Evolutionary conservation across 2,329 filamentous ascomycete genomes (phyloP), one percentile per base, ranked within the genome.

Genomic region (Calonectria pseudoreteaudii): DNA sequence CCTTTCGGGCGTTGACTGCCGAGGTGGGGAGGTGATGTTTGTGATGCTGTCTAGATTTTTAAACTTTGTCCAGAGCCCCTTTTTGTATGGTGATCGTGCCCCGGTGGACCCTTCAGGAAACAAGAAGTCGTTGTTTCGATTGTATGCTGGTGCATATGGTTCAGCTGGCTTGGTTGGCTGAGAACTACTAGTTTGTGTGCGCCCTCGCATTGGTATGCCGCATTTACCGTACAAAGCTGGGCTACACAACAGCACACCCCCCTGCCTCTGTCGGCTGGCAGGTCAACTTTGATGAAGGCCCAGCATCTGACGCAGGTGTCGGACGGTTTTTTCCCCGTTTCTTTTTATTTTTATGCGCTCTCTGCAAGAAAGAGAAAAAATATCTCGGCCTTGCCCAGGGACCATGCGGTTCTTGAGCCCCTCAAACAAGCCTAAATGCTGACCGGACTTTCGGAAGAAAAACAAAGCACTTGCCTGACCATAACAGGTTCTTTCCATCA

Each of bases 381-480:
- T 13, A 62, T 26, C 1, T 20, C 56, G 7, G 23, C 8, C 36
- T 8, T 26, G n/a, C 20, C 38, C 7, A 38, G 31, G 30, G 30
- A 58, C 31, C 53, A 36, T 58, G 53, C n/a, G 10, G 53, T 58
- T 38, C 34, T 38, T 58, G 56, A n/a, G 23, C 14, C 34, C 36
- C 56, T 62, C 56, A 62, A 62, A 62, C 56, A 41, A 18, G 56
- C 36, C 56, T 62, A 62, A 62, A 62, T 41, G 56, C 56, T 62
- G 56, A 62, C 56, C 2, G 20, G 23, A 16, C 3, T 28, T 36
- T 58, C 23, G 31, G 13, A 26, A 26, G 16, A 13, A 56, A 56
- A 34, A 56, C 20, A 41, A 41, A 38, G 7, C 3, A 36, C 31
- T 60, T 23, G 56, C 30, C 38, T 31, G 16, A 41, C 28, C 13